Evolutionary conservation across 2,329 filamentous ascomycete genomes (phyloP), one percentile per base, ranked within the genome.

Genomic region (Mycogone perniciosa): DNA sequence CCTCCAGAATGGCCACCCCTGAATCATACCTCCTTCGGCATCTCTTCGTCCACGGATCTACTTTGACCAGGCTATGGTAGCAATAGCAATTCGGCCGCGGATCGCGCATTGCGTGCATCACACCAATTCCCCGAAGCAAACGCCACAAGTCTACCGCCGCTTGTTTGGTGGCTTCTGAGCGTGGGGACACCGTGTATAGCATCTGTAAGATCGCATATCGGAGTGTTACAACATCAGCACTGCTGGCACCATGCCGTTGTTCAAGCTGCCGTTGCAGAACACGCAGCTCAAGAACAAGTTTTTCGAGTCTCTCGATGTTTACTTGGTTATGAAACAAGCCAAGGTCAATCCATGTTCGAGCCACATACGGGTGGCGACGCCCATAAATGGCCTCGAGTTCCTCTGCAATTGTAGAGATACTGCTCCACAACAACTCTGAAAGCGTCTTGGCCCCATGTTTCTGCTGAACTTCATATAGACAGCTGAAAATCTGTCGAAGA

Each of bases 361-460:
- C 68, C 31, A 73, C 71, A 50, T 73, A 73, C 6, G 71, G 71
- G 47, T 74, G 71, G 4, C 65, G 64, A 31, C 68, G 64, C 13
- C 71, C 66, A 53, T 74, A 73, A 30, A 73, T 72, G 31, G 69
- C 69, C 47, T 74, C 71, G 13, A 74, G 57, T 54, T 74, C 71
- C 45, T 74, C 71, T 2, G 71, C 69, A 51, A 74, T 67, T 2
- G 67, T 65, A 2, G 71, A 67, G 34, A 69, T 65, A 45, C 69
- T 71, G 37, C 61, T 64, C 69, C 70, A 72, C 2, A 74, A 59
- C 9, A 74, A 57, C 47, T 74, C 70, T 5, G 71, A 74, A n/a
- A 74, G 58, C 7, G 68, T 71, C 3, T 57, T 58, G 6, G 71
- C 62, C 2, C 71, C 71, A 51, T 74, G 71, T 39, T 72, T 73